A percentile compares a stretch with the other conserved stretches of the same genome.
phyloP scores from a whole-genome alignment of 768 basidiomycete species.

The Suillus decipiens region DNA sequence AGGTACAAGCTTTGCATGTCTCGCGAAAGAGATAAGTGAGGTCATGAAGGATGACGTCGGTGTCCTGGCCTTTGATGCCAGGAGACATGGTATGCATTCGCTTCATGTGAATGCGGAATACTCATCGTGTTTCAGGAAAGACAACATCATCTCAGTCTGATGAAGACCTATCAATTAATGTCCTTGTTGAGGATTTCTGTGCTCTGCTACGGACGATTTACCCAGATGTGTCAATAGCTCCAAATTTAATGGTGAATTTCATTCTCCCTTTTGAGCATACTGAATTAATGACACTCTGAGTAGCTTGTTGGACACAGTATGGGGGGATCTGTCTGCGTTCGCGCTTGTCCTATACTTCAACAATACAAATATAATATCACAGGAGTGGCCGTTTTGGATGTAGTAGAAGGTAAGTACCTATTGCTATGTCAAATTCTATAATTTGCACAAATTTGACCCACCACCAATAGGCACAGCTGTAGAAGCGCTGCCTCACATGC shows the following conservation, averaged over 20 bases:
- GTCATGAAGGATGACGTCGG: constrained; percentile 73
- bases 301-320: constrained; percentile 95
- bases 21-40: constrained; percentile 76
- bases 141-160: constrained; percentile 26
- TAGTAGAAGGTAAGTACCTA: constrained; percentile 84
- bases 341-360: constrained; percentile 66
- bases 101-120: background rate
- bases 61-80: constrained; percentile 77
- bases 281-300: background rate
- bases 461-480: constrained; percentile 74
- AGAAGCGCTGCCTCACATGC: constrained; percentile 93
- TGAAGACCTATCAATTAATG: constrained; percentile 60
- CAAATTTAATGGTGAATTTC: constrained; percentile 69
- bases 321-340: constrained; percentile 89
- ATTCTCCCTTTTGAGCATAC: constrained; percentile 1
- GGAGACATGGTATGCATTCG: constrained; percentile 76
- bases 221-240: constrained; percentile 59
- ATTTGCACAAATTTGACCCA: background rate
- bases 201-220: constrained; percentile 69
- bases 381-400: constrained; percentile 82
- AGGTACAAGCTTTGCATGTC: constrained; percentile 85
- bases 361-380: constrained; percentile 67
- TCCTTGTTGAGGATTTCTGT: constrained; percentile 74
- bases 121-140: constrained; percentile 22
- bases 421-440: background rate